Evolutionary conservation across 2,329 filamentous ascomycete genomes (phyloP).

Genomic region (Fusarium sulawesiense): DNA sequence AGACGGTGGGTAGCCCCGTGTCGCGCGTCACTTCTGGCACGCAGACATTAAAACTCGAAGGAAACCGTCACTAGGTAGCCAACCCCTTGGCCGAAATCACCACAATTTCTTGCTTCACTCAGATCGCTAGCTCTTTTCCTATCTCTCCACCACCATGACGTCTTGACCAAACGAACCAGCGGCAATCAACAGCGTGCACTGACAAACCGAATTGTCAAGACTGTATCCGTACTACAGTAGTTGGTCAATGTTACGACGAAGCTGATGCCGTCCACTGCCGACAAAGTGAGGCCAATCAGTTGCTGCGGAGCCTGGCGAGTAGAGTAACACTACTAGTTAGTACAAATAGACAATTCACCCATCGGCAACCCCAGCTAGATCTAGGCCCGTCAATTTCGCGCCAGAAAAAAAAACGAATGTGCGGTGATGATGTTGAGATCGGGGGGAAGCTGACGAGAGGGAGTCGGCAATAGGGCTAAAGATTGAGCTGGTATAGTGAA

Average conservation of each 20-base stretch:
- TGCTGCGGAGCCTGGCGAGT: conserved; percentile 7
- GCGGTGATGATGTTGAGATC: conserved; percentile 41
- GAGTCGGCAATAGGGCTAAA: conserved; percentile 47
- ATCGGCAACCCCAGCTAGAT: conserved; percentile 17
- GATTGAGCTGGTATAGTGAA: conserved; percentile 43
- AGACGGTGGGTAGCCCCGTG: conserved; percentile 29
- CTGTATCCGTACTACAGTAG: not conserved
- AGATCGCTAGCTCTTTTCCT: conserved; percentile 3
- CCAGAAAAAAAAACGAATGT: conserved; percentile 36
- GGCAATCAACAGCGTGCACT: not conserved
- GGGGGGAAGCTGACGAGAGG: conserved; percentile 44
- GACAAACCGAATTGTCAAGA: conserved; percentile 1
- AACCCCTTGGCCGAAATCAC: not conserved
- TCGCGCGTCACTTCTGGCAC: conserved; percentile 4
- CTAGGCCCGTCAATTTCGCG: conserved; percentile 34
- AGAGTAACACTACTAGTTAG: conserved; percentile 3
- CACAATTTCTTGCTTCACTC: not conserved
- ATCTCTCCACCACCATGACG: conserved; percentile 7
- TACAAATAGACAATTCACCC: conserved; percentile 10
- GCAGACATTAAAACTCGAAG: not conserved
- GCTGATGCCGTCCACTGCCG: conserved; percentile 15
- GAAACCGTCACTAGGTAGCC: not conserved
- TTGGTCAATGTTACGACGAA: conserved; percentile 1
- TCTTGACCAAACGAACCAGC: conserved; percentile 19
- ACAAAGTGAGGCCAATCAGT: conserved; percentile 26